Base-by-base conservation (phyloP, 495 filamentous ascomycete species). In the Cudoniella acicularis region DNA sequence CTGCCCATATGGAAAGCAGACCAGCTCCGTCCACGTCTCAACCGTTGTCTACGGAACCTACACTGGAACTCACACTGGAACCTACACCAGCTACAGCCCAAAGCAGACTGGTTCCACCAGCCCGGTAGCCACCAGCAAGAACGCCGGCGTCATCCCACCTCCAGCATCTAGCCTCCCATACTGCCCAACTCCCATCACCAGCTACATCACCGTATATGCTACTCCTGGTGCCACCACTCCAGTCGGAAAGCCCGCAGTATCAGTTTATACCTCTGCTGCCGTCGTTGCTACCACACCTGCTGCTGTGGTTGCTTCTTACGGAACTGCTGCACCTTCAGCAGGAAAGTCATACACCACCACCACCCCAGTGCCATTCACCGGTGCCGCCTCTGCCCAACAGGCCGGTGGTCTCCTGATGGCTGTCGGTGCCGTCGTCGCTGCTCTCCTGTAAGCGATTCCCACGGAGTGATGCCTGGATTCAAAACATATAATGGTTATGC, bases 1-100 rank as follows among this genome's bases (percentile, higher is more conserved):
- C 65, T 86, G 83, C 69, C 83, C 82, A 8, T 76, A 78, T 13
- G 70, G 72, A 45, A 47, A 62, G 11, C 61, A 60, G 62, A 72
- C 68, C 3, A 53, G 57, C 11, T 45, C 58, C 20, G 59, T 64
- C 17, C 48, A 65, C 13, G 59, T 67, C 48, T 36, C 36, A 23
- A 63, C 64, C 36, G 53, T 55, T 20, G 18, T 54, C 43, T 56
- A 56, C 53, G n/a, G n/a, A n/a, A n/a, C n/a, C n/a, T n/a, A n/a
- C n/a, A n/a, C n/a, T n/a, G n/a, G n/a, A n/a, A n/a, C n/a, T n/a
- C n/a, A n/a, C n/a, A n/a, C n/a, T n/a, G n/a, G n/a, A n/a, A n/a
- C n/a, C n/a, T n/a, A n/a, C n/a, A n/a, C n/a, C n/a, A n/a, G n/a
- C n/a, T n/a, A n/a, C n/a, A n/a, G n/a, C n/a, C n/a, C n/a, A n/a